Evolutionary conservation across 768 basidiomycete species (phyloP), one percentile per base, ranked within the genome.

Genomic region (Tulasnella sp.): DNA sequence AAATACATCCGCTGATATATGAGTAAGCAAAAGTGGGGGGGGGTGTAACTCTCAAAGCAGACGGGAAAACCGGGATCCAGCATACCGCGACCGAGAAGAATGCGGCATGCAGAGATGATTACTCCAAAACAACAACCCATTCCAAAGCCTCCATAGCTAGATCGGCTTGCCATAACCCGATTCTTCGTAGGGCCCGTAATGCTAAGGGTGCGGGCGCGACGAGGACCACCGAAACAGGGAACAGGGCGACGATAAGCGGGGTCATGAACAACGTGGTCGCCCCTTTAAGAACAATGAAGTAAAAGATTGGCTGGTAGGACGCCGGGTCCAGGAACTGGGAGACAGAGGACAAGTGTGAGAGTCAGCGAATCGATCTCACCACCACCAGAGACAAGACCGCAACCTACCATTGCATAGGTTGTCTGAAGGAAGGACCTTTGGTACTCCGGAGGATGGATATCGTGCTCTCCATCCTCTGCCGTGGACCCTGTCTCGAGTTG

Each of bases 201-300:
- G 90, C 88, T 36, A 91, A 86, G 1, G 94, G 94, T 0, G 91
- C 91, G 14, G 94, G 92, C 24, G 92, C 79, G 8, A 95, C 84
- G 3, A 94, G 86, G 39, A 88, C 84, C 16, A 93, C 85, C 24
- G 89, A 85, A 1, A 92, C 88, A 0, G 93, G 85, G 34, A 91
- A 89, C 79, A 93, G 80, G 19, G 89, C 85, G 21, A 93, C 52
- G 74, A 93, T 83, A 31, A 86, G 81, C 19, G 93, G 84, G 7
- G 89, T 88, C 46, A 94, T 86, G 24, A 92, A 86, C 38, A 95
- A 85, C 0, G 93, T 94, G 84, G 95, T 92, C 40, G 90, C 88
- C 2, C 94, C 93, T 84, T 95, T 95, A 87, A 95, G 91, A 74
- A 95, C 92, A 80, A 95, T 88, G 86, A 95, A 95, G 84, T 95